Conservation (phyloP, 2,329 filamentous ascomycete genomes). For the Colletotrichum incanum region DNA sequence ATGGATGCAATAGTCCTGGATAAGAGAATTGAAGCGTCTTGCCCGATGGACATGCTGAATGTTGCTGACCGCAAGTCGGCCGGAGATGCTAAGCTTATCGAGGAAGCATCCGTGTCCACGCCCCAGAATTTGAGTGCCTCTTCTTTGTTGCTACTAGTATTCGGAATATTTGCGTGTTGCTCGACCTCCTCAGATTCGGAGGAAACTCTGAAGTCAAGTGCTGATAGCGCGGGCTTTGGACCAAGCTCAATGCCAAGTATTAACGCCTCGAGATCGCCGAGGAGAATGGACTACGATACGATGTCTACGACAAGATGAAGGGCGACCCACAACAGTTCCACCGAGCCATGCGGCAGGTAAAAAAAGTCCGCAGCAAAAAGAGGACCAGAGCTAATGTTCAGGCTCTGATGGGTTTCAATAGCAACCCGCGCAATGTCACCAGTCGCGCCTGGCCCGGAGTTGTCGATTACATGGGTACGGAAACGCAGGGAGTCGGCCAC, state of each 20-base stretch:
- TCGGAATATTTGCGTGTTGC: too few relatives aligned
- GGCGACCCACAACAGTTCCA: background rate
- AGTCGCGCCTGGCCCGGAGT: too few relatives aligned
- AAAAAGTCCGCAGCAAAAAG: background rate
- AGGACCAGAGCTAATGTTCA: background rate
- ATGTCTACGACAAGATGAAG: background rate
- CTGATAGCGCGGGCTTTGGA: background rate
- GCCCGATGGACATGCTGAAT: background rate
- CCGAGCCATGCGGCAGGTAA: background rate
- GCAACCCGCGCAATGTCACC: background rate
- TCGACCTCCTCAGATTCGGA: too few relatives aligned
- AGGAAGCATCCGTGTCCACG: too few relatives aligned
- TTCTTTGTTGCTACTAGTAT: rapidly evolving
- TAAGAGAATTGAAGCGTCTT: background rate
- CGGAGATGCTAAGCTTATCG: too few relatives aligned
- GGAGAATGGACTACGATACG: background rate
- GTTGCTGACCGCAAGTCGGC: too few relatives aligned
- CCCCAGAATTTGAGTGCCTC: background rate
- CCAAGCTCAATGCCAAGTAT: background rate
- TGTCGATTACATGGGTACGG: background rate
- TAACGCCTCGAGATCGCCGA: background rate
- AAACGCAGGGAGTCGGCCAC: background rate
- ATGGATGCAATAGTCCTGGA: background rate
- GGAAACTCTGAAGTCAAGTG: too few relatives aligned
- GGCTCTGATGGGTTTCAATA: background rate